Evolutionary conservation across 2,329 filamentous ascomycete genomes (phyloP), one percentile per base, ranked within the genome.

Genomic region (Graphiopsis chlorocephala): DNA sequence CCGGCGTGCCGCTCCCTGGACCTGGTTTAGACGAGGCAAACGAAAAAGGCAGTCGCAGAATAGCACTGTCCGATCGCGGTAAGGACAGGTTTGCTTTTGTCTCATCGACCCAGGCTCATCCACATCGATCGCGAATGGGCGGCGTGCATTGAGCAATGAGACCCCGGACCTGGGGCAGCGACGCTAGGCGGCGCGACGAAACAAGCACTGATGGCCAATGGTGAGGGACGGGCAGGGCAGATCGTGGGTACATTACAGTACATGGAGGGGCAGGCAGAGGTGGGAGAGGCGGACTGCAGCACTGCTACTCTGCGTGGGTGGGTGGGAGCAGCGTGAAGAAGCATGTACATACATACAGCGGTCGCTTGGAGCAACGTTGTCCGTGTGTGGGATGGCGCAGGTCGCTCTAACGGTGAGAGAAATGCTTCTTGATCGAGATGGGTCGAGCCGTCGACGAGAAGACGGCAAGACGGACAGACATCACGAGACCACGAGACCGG

Each of bases 181-280:
- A 55, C 60, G 60, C 48, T 62, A 62, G 35, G 29, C 48, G 23
- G 23, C 35, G 60, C 60, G 60, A 62, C 60, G 60, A 62, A 62
- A 62, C 60, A 62, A 31, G 25, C 60, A 50, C 29, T 17, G n/a
- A 20, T 47, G 58, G 15, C 58, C 60, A 62, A 62, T 62, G n/a
- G 60, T 55, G 48, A 28, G 58, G 38, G 45, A 10, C 53, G 29
- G 31, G 45, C 29, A 23, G 58, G 58, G 33, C 33, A 35, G 60
- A 52, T 52, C 60, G 45, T 42, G 60, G 48, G 48, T 48, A 35
- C 5, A n/a, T n/a, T n/a, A n/a, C n/a, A n/a, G 29, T n/a, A 45
- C n/a, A 45, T 31, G 33, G 60, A 45, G 58, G 58, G n/a, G 45
- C 14, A 15, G 42, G 58, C 38, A 23, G 42, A 23, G 25, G 25